phyloP scores from a whole-genome alignment of 495 filamentous ascomycete genomes.

The Symbiotaphrina buchneri region DNA sequence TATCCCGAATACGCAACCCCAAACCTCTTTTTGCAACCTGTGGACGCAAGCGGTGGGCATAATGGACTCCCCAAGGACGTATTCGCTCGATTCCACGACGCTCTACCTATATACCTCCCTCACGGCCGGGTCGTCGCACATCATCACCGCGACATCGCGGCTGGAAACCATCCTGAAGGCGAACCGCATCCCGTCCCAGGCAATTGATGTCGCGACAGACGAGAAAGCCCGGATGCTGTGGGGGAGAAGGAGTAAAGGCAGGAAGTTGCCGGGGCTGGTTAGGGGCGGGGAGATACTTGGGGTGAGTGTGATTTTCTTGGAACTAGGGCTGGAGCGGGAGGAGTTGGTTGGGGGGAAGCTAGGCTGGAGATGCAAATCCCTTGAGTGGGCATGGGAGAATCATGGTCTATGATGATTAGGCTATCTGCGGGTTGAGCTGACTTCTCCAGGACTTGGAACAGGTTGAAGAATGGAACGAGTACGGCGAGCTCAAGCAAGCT shows the following conservation, averaged over 20 bases:
- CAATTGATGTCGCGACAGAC: slow-evolving; percentile 80
- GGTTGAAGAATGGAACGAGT: slow-evolving; percentile 98
- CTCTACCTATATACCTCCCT: slow-evolving; percentile 89
- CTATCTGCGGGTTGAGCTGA: too few species aligned
- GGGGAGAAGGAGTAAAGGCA: slow-evolving; percentile 53
- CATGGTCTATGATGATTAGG: too few species aligned
- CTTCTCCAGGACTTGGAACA: slow-evolving; percentile 59
- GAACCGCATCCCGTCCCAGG: slow-evolving; percentile 81
- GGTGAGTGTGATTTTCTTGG: too few species aligned
- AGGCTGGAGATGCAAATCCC: too few species aligned
- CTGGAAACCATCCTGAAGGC: slow-evolving; percentile 92
- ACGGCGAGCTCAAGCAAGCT: slow-evolving; percentile 77
- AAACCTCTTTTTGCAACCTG: too few species aligned
- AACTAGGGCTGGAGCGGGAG: too few species aligned
- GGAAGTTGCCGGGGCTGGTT: slow-evolving; percentile 74
- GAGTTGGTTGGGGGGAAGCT: too few species aligned
- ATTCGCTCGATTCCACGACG: too few species aligned
- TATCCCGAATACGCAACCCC: too few species aligned
- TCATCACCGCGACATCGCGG: slow-evolving; percentile 85
- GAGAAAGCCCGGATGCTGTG: slow-evolving; percentile 80
- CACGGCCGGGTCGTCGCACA: slow-evolving; percentile 92
- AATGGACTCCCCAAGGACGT: too few species aligned
- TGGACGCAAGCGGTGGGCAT: too few species aligned
- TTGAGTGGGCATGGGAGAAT: too few species aligned
- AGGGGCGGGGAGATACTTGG: slow-evolving; percentile 71